Percentiles rank a stretch among this genome's conserved stretches.
These are phyloP conservation scores for Colletotrichum neosansevieriae DNA, from an alignment of 2,329 filamentous ascomycete species.

Conservation along the genomic window DNA sequence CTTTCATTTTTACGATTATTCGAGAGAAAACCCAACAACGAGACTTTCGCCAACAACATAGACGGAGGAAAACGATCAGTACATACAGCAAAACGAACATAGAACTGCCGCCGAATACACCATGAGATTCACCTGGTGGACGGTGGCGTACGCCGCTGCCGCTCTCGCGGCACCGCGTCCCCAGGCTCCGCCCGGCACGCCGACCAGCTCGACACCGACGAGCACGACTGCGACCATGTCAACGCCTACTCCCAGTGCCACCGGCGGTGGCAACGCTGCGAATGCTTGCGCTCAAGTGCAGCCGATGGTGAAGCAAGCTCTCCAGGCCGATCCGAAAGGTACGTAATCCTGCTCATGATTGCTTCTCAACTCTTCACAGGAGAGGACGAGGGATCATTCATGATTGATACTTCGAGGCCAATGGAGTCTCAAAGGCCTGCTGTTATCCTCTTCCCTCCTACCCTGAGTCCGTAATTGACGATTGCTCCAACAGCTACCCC, in stretches of 20 bases:
- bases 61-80: background rate
- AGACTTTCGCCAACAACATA: background rate
- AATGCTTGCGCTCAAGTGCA: conserved; percentile 29
- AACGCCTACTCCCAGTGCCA: conserved; percentile 2
- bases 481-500: conserved; percentile 43
- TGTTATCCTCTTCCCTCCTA: no score
- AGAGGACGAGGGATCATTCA: background rate
- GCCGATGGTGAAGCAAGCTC: conserved; percentile 11
- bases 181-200: conserved; percentile 18
- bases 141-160: conserved; percentile 29
- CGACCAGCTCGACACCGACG: conserved; percentile 13
- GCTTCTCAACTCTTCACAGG: no score
- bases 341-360: background rate
- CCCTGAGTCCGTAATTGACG: no score
- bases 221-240: conserved; percentile 10
- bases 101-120: background rate
- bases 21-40: background rate
- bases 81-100: conserved; percentile 6
- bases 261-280: background rate
- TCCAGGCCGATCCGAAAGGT: conserved; percentile 33
- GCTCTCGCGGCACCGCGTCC: conserved; percentile 32
- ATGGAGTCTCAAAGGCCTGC: no score
- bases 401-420: background rate
- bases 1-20: background rate
- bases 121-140: conserved; percentile 35